Evolutionary conservation across 768 basidiomycete species (phyloP), one percentile per base, ranked within the genome.

Genomic region (Phlebiopsis gigantea): DNA sequence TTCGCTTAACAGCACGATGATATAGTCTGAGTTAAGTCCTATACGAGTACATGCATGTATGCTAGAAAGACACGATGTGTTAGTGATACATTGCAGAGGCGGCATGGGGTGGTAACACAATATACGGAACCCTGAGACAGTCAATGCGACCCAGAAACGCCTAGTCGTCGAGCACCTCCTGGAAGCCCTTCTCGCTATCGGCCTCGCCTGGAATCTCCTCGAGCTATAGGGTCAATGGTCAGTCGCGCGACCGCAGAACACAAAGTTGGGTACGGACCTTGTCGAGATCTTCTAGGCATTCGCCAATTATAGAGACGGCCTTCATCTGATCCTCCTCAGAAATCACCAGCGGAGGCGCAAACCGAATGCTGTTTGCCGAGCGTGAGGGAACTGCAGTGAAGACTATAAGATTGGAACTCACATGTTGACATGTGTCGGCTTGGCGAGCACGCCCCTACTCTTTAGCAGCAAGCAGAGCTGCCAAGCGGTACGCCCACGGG

Each of bases 351-450:
- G 96, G 96, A 2, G 96, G 96, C 1, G 97, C 93, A 69, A 99
- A 96, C 29, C 96, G 93, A 63, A 99, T 90, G 53, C 94, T 98
- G 64, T 2, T 61, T n/a, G n/a, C 47, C 6, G 42, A 52, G 48
- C 31, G 44, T 41, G 53, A 14, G 55, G 43, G 34, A 42, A n/a
- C 17, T 4, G 50, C 46, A 15, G 22, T 6, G 57, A 25, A 29
- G 55, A 34, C 47, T 49, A 4, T 55, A 8, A 15, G n/a, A 14
- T 53, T 7, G 10, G 14, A 6, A 77, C 92, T 64, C 64, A 95
- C 93, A 91, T 93, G 71, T 96, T 96, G 25, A 86, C 82, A 66
- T 97, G 94, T 0, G 96, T 98, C 12, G 97, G 95, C 78, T 99
- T 98, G 26, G 95, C 96, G 61, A 99, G 75, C 55, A 98, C 81